Evolutionary conservation across 2,329 filamentous ascomycete genomes (phyloP).

Genomic region (Furcasterigmium furcatum): DNA sequence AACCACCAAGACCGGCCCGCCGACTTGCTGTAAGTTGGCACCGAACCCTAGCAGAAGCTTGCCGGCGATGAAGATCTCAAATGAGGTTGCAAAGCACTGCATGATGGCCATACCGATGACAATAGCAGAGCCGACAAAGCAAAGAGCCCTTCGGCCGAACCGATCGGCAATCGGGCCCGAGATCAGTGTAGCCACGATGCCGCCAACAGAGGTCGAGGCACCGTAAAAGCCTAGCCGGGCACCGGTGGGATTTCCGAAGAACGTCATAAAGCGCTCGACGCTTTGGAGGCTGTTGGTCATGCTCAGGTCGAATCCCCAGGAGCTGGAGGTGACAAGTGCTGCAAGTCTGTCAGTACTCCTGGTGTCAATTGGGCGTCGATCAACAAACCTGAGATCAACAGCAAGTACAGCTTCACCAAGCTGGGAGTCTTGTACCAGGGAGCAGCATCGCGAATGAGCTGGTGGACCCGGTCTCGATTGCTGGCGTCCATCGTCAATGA

Average conservation of each 20-base stretch:
- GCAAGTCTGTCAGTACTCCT: no score
- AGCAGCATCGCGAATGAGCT: neutral
- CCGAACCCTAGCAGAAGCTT: slow-evolving; percentile 55
- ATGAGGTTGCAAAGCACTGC: slow-evolving; percentile 40
- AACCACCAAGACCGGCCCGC: slow-evolving; percentile 55
- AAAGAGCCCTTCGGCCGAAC: neutral
- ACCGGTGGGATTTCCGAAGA: slow-evolving; percentile 21
- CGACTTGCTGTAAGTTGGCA: slow-evolving; percentile 54
- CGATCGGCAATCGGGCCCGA: slow-evolving; percentile 6
- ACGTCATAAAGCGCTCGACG: slow-evolving; percentile 32
- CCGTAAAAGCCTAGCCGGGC: slow-evolving; percentile 31
- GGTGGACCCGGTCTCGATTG: no score
- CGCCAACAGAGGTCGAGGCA: slow-evolving; percentile 24
- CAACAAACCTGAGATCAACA: no score
- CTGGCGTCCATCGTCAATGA: no score
- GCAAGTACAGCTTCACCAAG: slow-evolving; percentile 31
- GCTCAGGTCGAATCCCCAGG: slow-evolving; percentile 31
- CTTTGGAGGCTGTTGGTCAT: slow-evolving; percentile 43
- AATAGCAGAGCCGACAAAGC: neutral
- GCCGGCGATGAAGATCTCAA: slow-evolving; percentile 51
- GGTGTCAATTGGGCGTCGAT: no score
- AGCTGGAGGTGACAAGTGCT: slow-evolving; percentile 27
- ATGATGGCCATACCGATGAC: slow-evolving; percentile 52
- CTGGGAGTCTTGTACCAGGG: neutral
- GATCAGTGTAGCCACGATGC: slow-evolving; percentile 27